Evolutionary conservation across 305 asterid genomes (phyloP), one percentile per base, ranked within the genome.

Genomic region (Solanum chacoense): DNA sequence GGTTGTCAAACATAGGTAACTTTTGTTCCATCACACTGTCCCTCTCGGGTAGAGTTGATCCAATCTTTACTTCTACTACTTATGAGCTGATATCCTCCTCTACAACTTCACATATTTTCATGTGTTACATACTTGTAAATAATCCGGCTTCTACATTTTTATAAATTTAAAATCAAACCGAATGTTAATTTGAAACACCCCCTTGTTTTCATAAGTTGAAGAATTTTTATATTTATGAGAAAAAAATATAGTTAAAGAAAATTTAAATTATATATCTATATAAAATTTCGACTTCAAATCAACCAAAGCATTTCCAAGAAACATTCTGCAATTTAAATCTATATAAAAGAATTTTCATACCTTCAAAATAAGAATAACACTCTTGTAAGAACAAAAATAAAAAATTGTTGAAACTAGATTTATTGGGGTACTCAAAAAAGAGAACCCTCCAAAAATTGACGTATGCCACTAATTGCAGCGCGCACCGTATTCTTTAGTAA

Each of bases 401-500:
- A 55, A 20, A 59, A 59, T 3, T 3, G 26, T 59, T 59, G 11
- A 63, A 63, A 63, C 71, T 63, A 63, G 0, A 8, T 8, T 31
- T 74, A 2, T 74, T 16, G 40, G 79, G 79, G 79, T 74, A 2
- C 8, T 32, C 16, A 74, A 18, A 32, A 6, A 8, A 75, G 45
- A 75, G 29, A 34, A 11, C 0, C 55, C 84, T 77, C 55, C 22
- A 76, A 77, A 77, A 77, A 77, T n/a, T 22, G 29, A 12, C 12
- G 7, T 77, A 77, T 77, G 84, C 84, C 34, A 37, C 2, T 37
- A 12, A 6, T 7, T 12, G 12, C 34, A 37, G 34, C 7, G 88
- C 13, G 10, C 92, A 93, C 95, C 89, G 92, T 93, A 94, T 93
- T 94, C 96, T 94, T 93, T 92, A 95, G 96, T 95, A 94, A 93